phyloP scores from a whole-genome alignment of 2,329 filamentous ascomycete genomes.

The Colletotrichum scovillei region DNA sequence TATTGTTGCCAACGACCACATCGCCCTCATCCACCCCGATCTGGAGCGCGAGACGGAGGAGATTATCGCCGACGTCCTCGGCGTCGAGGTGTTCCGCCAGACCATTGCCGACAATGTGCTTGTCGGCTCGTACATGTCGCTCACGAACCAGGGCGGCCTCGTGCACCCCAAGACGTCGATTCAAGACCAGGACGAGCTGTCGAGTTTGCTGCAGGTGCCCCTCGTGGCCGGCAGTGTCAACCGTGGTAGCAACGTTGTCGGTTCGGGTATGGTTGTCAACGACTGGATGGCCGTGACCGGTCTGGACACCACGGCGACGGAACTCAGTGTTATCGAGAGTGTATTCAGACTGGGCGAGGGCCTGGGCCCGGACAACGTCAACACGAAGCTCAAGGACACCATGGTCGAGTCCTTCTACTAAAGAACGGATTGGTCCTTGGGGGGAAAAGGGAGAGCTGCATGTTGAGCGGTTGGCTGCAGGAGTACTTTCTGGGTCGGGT shows the following conservation, averaged over 20 bases:
- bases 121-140: conserved; percentile 94
- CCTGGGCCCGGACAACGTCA: conserved; percentile 80
- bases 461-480: conserved; percentile 1
- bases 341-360: conserved; percentile 96
- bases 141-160: conserved; percentile 95
- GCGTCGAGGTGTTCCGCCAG: conserved; percentile 91
- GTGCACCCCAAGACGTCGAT: conserved; percentile 98
- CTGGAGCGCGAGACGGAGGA: conserved; percentile 98
- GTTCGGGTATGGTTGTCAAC: conserved; percentile 95
- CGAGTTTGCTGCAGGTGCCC: conserved; percentile 91
- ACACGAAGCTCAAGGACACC: conserved; percentile 91
- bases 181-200: conserved; percentile 97
- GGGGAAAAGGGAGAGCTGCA: background rate
- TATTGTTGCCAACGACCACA: conserved; percentile 96
- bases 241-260: conserved; percentile 92
- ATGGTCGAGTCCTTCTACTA: conserved; percentile 99
- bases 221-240: conserved; percentile 96
- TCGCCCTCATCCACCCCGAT: conserved; percentile 95
- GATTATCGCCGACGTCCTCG: conserved; percentile 94
- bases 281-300: conserved; percentile 95
- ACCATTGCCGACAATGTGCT: conserved; percentile 98
- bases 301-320: conserved; percentile 93
- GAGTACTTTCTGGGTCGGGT: conserved; percentile 24
- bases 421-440: conserved; percentile 38
- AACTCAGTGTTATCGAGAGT: conserved; percentile 94